Evolutionary conservation across 345 rosid species (phyloP), one percentile per base, ranked within the genome.

Genomic region (Eucalyptus pauciflora): DNA sequence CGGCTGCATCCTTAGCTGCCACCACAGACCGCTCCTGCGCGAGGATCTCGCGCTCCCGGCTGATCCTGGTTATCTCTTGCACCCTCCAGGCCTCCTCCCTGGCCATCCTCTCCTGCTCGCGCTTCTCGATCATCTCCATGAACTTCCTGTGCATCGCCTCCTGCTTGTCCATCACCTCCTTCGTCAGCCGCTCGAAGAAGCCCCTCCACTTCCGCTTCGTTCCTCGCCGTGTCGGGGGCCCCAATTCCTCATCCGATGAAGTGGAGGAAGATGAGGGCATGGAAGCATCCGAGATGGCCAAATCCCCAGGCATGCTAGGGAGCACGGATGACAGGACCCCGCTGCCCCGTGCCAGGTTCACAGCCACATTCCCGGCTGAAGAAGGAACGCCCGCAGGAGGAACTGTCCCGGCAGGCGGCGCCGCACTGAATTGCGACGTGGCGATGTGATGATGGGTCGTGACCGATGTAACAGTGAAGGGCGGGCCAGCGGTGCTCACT

Each of bases 51-150:
- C 94, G 92, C 50, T 97, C 97, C 31, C 94, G 89, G 90, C 91
- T 94, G 71, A 97, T 93, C 89, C 97, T 87, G 2, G 96, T 92
- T 56, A 95, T 92, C 86, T 96, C 99, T 88, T 96, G 99, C 89
- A 89, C 86, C 89, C 96, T 93, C 99, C 99, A 97, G 76, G 97
- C 93, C 49, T 97, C 98, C 90, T 97, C 99, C n/a, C 96, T 92
- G 6, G 56, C 90, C 87, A 94, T 85, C 89, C 97, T 93, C 62
- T 97, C 98, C 2, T 91, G 94, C 31, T 97, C 99, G 6, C 94
- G 90, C 89, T 92, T 96, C 90, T 96, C 99, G 16, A 97, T 93
- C 9, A 94, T 93, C 90, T 97, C 99, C 89, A 96, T 88, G 90
- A 97, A 96, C 87, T 90, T 94, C 90, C 89, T 94, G 90, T 97